Conservation (phyloP, 257 asterid genomes). For the Rubia yunnanensis region DNA sequence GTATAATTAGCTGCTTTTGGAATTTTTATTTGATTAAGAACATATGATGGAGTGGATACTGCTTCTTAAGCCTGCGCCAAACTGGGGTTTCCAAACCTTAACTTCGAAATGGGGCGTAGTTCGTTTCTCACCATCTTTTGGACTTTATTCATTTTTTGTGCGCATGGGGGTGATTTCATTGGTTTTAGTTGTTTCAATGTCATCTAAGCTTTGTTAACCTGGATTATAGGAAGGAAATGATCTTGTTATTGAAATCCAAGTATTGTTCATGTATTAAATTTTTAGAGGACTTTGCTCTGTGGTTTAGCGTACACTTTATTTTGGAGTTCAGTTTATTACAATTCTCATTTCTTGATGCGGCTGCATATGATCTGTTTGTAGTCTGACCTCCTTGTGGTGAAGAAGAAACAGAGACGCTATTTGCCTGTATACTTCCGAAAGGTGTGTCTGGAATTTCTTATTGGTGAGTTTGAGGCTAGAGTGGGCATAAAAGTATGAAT, state of each 20-base stretch:
- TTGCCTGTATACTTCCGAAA: conserved; percentile 83
- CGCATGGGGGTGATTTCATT: neutral
- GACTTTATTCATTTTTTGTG: neutral
- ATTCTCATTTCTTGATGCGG: neutral
- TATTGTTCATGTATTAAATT: neutral
- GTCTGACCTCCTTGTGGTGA: conserved; percentile 90
- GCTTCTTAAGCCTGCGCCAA: neutral
- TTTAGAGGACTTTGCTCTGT: neutral
- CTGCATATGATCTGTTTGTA: conserved; percentile 23
- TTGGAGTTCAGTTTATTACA: neutral
- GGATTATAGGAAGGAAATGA: neutral
- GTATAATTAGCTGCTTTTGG: neutral
- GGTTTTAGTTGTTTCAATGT: neutral
- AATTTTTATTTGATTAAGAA: neutral
- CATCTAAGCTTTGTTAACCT: neutral
- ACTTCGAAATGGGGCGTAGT: neutral
- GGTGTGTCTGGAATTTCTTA: conserved; percentile 33
- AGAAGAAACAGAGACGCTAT: conserved; percentile 64
- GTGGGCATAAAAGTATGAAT: neutral
- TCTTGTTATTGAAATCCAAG: neutral
- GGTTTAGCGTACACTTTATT: neutral
- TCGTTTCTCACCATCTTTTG: neutral
- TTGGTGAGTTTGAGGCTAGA: neutral
- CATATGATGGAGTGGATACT: neutral
- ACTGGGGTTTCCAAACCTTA: neutral